Conservation (phyloP, 768 basidiomycete genomes). For the Psilocybe cubensis region DNA sequence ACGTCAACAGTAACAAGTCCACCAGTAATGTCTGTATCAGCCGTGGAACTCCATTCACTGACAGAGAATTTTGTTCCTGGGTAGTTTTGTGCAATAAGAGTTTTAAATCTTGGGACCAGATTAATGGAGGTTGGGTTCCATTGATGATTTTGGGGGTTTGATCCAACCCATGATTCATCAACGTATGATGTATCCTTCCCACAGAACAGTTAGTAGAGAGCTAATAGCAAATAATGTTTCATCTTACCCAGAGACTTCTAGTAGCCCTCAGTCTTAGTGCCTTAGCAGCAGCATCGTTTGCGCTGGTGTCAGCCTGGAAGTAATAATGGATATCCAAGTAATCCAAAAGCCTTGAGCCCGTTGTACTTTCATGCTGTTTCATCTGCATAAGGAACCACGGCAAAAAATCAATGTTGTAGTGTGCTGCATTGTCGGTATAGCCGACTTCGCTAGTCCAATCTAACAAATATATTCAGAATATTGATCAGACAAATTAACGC, state of each 20-base stretch:
- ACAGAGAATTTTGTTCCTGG: constrained; percentile 61
- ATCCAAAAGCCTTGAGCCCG: constrained; percentile 51
- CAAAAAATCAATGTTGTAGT: constrained; percentile 55
- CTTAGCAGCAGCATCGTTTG: constrained; percentile 54
- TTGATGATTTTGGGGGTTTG: constrained; percentile 47
- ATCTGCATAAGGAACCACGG: constrained; percentile 60
- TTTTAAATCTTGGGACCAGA: constrained; percentile 54
- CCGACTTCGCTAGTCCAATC: constrained; percentile 58
- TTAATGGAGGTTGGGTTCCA: constrained; percentile 45
- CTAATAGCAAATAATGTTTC: background rate
- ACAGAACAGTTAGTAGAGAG: background rate
- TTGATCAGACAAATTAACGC: background rate
- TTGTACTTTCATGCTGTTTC: constrained; percentile 36
- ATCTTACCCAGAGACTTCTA: constrained; percentile 51
- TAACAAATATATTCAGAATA: constrained; percentile 19
- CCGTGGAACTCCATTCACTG: constrained; percentile 53
- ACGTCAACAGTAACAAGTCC: constrained; percentile 54
- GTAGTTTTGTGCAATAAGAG: constrained; percentile 50
- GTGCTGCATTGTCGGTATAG: constrained; percentile 51
- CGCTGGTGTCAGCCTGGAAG: constrained; percentile 54
- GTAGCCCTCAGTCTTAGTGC: constrained; percentile 53
- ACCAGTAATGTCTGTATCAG: constrained; percentile 55
- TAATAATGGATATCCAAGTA: constrained; percentile 63
- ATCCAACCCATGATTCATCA: constrained; percentile 58
- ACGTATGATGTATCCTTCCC: constrained; percentile 48